Percentiles rank a stretch among this genome's conserved stretches.
phyloP scores from a whole-genome alignment of 441 rosid species.

The Adansonia grandidieri region DNA sequence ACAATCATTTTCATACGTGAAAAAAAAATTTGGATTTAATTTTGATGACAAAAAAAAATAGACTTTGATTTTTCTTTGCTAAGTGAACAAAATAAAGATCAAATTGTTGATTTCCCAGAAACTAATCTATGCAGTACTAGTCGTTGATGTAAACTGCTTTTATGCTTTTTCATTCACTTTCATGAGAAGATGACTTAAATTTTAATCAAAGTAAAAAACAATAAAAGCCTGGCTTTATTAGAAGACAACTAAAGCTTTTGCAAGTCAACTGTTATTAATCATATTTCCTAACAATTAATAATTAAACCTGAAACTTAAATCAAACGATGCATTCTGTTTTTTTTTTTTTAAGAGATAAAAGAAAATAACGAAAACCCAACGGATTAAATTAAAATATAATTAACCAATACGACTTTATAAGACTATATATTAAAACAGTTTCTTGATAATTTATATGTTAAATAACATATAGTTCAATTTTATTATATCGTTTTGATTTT shows the following conservation, averaged over 20 bases:
- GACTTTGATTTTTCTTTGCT: not conserved
- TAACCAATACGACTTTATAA: too few species aligned
- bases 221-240: too few species aligned
- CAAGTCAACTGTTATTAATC: too few species aligned
- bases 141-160: not conserved
- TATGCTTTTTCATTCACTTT: not conserved
- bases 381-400: too few species aligned
- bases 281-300: not conserved
- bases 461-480: too few species aligned
- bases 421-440: too few species aligned
- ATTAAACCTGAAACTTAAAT: not conserved
- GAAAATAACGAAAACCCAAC: too few species aligned
- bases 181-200: not conserved
- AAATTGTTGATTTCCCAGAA: not conserved
- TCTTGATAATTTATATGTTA: too few species aligned
- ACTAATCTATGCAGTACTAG: not conserved
- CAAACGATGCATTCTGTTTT: too few species aligned
- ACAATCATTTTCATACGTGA: not conserved
- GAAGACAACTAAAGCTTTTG: not conserved
- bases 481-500: not conserved
- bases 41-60: not conserved
- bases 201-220: too few species aligned
- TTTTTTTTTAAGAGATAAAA: too few species aligned
- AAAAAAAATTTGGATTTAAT: not conserved
- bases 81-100: not conserved